A percentile compares a stretch with the other conserved stretches of the same genome.
Evolutionary conservation across 2,329 filamentous ascomycete genomes (phyloP).

Genomic region (Rutstroemia sp.): DNA sequence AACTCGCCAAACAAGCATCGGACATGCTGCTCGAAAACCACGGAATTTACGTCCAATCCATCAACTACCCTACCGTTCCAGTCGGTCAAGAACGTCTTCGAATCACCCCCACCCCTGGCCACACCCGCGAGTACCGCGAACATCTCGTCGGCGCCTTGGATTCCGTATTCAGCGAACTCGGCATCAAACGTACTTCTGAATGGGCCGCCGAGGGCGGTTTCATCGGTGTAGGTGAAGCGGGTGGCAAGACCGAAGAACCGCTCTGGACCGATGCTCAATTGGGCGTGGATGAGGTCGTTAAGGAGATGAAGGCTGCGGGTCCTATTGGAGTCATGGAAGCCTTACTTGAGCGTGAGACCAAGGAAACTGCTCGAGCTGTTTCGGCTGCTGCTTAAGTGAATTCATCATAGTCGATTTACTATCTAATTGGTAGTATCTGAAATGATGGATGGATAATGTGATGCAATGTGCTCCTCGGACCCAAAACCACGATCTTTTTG

Average conservation of each 20-base stretch:
- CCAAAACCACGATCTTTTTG: slow-evolving; percentile 30
- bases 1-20: slow-evolving; percentile 83
- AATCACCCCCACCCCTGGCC: slow-evolving; percentile 92
- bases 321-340: slow-evolving; percentile 45
- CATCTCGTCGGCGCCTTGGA: slow-evolving; percentile 80
- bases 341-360: slow-evolving; percentile 48
- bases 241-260: slow-evolving; percentile 52
- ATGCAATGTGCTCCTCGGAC: slow-evolving; percentile 27
- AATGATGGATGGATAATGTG: not conserved
- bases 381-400: slow-evolving; percentile 28
- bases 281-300: slow-evolving; percentile 59
- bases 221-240: slow-evolving; percentile 79
- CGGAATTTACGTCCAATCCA: slow-evolving; percentile 94
- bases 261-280: slow-evolving; percentile 92
- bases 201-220: slow-evolving; percentile 91
- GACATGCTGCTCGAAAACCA: slow-evolving; percentile 87
- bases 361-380: slow-evolving; percentile 28
- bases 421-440: not conserved
- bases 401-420: not conserved
- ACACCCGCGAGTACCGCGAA: slow-evolving; percentile 76
- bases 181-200: slow-evolving; percentile 85
- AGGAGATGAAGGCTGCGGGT: slow-evolving; percentile 49
- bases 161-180: slow-evolving; percentile 79
- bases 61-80: slow-evolving; percentile 98
- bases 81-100: slow-evolving; percentile 95